Evolutionary conservation across 2,329 filamentous ascomycete genomes (phyloP).

Genomic region (Graphilbum ipis-grandicollis): DNA sequence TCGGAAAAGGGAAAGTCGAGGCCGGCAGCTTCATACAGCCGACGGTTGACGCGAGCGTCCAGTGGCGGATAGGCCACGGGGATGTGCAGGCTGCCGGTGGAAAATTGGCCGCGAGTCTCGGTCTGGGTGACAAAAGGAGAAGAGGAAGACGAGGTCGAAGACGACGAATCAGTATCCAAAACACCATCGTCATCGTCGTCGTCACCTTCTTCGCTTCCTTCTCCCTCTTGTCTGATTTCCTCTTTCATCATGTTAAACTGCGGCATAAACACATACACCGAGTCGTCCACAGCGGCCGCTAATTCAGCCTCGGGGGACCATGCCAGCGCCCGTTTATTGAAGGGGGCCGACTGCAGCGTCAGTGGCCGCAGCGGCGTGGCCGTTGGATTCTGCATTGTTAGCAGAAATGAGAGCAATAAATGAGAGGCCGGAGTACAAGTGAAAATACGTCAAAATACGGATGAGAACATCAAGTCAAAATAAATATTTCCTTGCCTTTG

Average conservation of each 20-base stretch:
- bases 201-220: conserved; percentile 10
- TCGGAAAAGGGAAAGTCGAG: conserved; percentile 16
- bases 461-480: too few species aligned
- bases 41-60: conserved; percentile 25
- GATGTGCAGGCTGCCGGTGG: conserved; percentile 17
- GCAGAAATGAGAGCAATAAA: too few species aligned
- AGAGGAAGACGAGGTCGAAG: conserved; percentile 7
- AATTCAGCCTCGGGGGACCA: conserved; percentile 43
- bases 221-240: conserved; percentile 2
- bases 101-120: conserved; percentile 14
- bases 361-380: conserved; percentile 22
- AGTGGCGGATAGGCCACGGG: conserved; percentile 18
- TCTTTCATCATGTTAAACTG: conserved; percentile 18
- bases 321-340: conserved; percentile 20
- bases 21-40: conserved; percentile 23
- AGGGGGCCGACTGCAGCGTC: conserved; percentile 13
- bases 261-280: conserved; percentile 31
- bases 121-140: conserved; percentile 6
- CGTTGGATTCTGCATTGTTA: not conserved
- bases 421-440: too few species aligned
- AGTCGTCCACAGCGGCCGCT: conserved; percentile 38
- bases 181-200: conserved; percentile 10
- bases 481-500: too few species aligned
- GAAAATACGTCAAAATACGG: too few species aligned
- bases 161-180: conserved; percentile 6